Evolutionary conservation across 1,284 basidiomycete species (phyloP), one percentile per base, ranked within the genome.

Genomic region (Puccinia polysora): DNA sequence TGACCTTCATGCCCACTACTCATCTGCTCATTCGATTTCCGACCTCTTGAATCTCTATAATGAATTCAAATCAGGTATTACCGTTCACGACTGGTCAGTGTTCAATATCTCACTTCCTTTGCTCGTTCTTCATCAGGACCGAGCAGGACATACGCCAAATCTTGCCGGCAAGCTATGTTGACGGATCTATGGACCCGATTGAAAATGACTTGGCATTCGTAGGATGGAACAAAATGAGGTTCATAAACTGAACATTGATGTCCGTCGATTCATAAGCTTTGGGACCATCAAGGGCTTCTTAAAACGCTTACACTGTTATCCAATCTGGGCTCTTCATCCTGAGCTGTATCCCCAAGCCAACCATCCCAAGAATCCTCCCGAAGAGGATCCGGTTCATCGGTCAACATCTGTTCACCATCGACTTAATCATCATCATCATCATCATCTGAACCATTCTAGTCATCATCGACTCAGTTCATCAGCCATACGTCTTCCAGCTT

Each of bases 251-350:
- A 90, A 89, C 1, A 88, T 98, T 70, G 96, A 98, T 79, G 86
- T 91, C 7, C 85, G 95, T 4, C 86, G 96, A 15, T 96, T 99
- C 80, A 88, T 93, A n/a, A 92, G 89, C 75, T 99, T 98, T 78
- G 96, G 95, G 14, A 89, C 97, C n/a, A 96, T 99, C 81, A 98
- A 99, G 82, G 94, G 93, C 0, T 98, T 97, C 78, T 83, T 99
- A 14, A 86, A 91, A 6, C 84, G 96, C 45, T 88, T 97, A 0
- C 91, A 97, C 79, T 86, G 93, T 18, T 98, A 90, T 84, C 96
- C 96, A 0, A 83, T 96, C 45, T 63, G 73, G 65, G 60, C 67
- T 32, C 56, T 76, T 47, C 72, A 70, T 68, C 73, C 53, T 60
- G 58, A 67, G 7, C 30, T 71, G 8, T 15, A 34, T 68, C 53